Percentiles rank a stretch among this genome's conserved stretches.
phyloP scores from a whole-genome alignment of 2,329 filamentous ascomycete genomes.

The Thermoascus crustaceus region DNA sequence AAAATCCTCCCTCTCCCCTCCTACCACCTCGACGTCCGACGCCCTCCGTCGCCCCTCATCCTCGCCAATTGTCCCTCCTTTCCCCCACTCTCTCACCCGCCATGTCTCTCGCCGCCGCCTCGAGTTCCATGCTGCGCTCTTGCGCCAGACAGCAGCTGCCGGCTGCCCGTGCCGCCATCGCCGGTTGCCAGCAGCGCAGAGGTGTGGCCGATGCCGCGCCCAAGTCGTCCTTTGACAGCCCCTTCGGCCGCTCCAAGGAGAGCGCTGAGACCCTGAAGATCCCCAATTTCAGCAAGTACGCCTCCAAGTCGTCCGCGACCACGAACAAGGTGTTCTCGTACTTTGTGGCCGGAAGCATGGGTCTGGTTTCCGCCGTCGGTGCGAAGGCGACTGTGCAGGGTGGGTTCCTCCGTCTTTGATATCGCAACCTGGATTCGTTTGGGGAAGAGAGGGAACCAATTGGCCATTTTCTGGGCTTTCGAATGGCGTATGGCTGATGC shows the following conservation, averaged over 20 bases:
- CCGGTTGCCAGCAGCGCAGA: slow-evolving; percentile 36
- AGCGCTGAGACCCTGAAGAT: slow-evolving; percentile 57
- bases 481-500: slow-evolving; percentile 3
- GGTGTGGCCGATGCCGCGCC: slow-evolving; percentile 25
- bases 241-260: slow-evolving; percentile 46
- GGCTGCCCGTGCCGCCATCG: slow-evolving; percentile 33
- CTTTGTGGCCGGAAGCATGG: slow-evolving; percentile 97
- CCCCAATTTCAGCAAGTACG: slow-evolving; percentile 84
- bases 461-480: too few species aligned
- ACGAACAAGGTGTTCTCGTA: slow-evolving; percentile 87
- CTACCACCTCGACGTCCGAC: slow-evolving; percentile 10
- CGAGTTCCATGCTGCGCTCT: slow-evolving; percentile 60
- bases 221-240: slow-evolving; percentile 42
- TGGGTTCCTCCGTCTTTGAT: slow-evolving; percentile 43
- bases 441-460: too few species aligned
- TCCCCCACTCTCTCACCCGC: slow-evolving; percentile 15
- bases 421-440: background rate
- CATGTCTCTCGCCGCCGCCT: slow-evolving; percentile 54
- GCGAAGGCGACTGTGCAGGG: slow-evolving; percentile 98
- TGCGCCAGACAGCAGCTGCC: slow-evolving; percentile 41
- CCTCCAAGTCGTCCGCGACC: slow-evolving; percentile 57
- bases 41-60: slow-evolving; percentile 21
- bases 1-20: slow-evolving; percentile 23
- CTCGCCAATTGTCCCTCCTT: slow-evolving; percentile 22
- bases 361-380: slow-evolving; percentile 81